phyloP scores from a whole-genome alignment of 768 basidiomycete genomes.

The Lactifluus rugatus region DNA sequence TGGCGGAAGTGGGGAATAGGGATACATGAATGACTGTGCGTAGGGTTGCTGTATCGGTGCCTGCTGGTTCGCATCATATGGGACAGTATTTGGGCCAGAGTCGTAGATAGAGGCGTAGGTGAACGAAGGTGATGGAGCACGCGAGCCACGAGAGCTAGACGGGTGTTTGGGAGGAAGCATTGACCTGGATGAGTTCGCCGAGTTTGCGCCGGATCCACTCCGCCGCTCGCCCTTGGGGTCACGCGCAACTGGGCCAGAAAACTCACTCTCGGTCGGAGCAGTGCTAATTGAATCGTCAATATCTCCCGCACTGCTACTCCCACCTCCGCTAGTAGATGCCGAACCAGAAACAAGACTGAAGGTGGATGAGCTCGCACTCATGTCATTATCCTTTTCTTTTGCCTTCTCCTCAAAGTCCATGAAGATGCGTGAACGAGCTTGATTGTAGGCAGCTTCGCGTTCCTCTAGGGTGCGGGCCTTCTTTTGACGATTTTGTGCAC shows the following conservation, averaged over 20 bases:
- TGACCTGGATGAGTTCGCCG: slow-evolving; percentile 50
- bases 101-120: slow-evolving; percentile 69
- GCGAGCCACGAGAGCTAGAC: slow-evolving; percentile 57
- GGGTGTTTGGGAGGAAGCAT: slow-evolving; percentile 39
- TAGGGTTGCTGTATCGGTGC: slow-evolving; percentile 27
- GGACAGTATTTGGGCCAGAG: slow-evolving; percentile 31
- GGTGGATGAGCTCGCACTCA: slow-evolving; percentile 70
- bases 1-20: slow-evolving; percentile 23
- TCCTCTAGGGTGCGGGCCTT: slow-evolving; percentile 74
- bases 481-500: slow-evolving; percentile 47
- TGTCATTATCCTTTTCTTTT: slow-evolving; percentile 52
- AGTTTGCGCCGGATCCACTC: slow-evolving; percentile 32
- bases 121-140: slow-evolving; percentile 70
- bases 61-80: slow-evolving; percentile 23
- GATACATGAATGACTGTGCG: slow-evolving; percentile 23
- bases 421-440: slow-evolving; percentile 79
- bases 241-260: slow-evolving; percentile 49
- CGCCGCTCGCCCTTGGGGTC: slow-evolving; percentile 48
- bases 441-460: slow-evolving; percentile 82
- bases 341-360: slow-evolving; percentile 63
- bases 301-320: slow-evolving; percentile 53
- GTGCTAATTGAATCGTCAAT: slow-evolving; percentile 61
- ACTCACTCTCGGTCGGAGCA: slow-evolving; percentile 74
- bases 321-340: slow-evolving; percentile 43
- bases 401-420: slow-evolving; percentile 65